Percentiles rank a stretch among this genome's conserved stretches.
Conservation (phyloP, 2,329 filamentous ascomycete genomes). For the Ascochyta rabiei region DNA sequence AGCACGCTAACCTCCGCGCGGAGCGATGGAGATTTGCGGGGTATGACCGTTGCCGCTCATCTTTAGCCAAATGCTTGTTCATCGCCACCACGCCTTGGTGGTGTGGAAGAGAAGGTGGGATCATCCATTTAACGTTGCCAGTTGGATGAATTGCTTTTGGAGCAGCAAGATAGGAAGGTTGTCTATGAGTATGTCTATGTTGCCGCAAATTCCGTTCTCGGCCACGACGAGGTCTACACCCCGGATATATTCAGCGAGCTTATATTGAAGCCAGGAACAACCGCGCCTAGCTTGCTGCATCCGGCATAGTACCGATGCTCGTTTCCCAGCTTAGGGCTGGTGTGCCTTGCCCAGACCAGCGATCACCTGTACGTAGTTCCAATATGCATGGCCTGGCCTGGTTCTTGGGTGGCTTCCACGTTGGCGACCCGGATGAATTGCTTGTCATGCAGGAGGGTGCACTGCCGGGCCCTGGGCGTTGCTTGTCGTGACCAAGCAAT, state of each 20-base stretch:
- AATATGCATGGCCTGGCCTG: constrained; percentile 17
- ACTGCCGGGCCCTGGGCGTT: constrained; percentile 4
- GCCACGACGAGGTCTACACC: not conserved
- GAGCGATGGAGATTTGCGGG: constrained; percentile 11
- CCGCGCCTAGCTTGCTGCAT: not conserved
- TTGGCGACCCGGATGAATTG: constrained; percentile 25
- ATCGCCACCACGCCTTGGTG: not conserved
- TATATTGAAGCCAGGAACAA: constrained; percentile 8
- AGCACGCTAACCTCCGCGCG: constrained; percentile 10
- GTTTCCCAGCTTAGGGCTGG: constrained; percentile 1
- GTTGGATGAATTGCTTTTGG: too few species aligned
- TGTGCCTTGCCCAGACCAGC: constrained; percentile 29
- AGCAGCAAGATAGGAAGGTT: not conserved
- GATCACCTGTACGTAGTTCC: constrained; percentile 16
- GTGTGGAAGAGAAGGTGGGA: not conserved
- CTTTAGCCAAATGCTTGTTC: constrained; percentile 4
- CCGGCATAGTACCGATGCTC: not conserved
- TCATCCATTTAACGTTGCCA: not conserved
- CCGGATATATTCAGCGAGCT: constrained; percentile 4
- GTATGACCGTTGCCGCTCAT: not conserved
- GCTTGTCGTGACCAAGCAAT: constrained; percentile 12
- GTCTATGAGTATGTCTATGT: not conserved
- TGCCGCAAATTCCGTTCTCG: not conserved
- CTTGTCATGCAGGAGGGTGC: constrained; percentile 1
- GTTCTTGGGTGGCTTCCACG: constrained; percentile 12